A percentile compares a stretch with the other conserved stretches of the same genome.
phyloP scores from a whole-genome alignment of 768 basidiomycete genomes.

The Candolleomyces aberdarensis region DNA sequence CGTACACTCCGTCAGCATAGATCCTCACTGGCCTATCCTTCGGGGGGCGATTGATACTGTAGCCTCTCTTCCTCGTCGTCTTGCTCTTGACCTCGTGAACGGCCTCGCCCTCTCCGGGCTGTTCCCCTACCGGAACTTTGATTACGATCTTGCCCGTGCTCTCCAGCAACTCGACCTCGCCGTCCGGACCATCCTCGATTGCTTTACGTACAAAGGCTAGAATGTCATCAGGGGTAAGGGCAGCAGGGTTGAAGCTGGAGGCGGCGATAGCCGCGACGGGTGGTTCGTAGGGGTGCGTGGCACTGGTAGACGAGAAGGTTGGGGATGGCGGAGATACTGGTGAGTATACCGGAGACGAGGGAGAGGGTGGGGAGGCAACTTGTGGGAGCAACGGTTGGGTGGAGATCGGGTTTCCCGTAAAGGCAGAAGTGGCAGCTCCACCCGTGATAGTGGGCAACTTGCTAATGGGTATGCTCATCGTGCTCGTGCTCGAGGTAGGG shows the following conservation, averaged over 20 bases:
- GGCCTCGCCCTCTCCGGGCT: not conserved
- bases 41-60: slow-evolving; percentile 87
- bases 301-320: slow-evolving; percentile 8
- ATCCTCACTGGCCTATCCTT: slow-evolving; percentile 77
- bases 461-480: slow-evolving; percentile 1
- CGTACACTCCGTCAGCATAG: slow-evolving; percentile 97
- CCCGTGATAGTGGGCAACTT: not conserved
- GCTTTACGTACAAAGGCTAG: slow-evolving; percentile 72
- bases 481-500: not conserved
- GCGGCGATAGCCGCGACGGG: slow-evolving; percentile 35
- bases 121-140: not conserved
- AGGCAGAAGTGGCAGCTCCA: not conserved
- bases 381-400: not conserved
- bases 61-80: slow-evolving; percentile 26
- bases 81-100: not conserved
- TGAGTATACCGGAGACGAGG: slow-evolving; percentile 25
- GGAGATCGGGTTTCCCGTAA: slow-evolving; percentile 14
- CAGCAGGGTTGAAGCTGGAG: slow-evolving; percentile 57
- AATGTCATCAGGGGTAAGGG: slow-evolving; percentile 73
- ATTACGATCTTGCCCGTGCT: slow-evolving; percentile 1
- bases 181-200: slow-evolving; percentile 63
- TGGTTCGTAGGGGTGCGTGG: slow-evolving; percentile 33
- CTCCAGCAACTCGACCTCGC: slow-evolving; percentile 26
- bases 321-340: slow-evolving; percentile 2
- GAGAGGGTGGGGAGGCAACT: slow-evolving; percentile 30